phyloP scores from a whole-genome alignment of 2,329 filamentous ascomycete species.

The Ceratocystis harringtonii region DNA sequence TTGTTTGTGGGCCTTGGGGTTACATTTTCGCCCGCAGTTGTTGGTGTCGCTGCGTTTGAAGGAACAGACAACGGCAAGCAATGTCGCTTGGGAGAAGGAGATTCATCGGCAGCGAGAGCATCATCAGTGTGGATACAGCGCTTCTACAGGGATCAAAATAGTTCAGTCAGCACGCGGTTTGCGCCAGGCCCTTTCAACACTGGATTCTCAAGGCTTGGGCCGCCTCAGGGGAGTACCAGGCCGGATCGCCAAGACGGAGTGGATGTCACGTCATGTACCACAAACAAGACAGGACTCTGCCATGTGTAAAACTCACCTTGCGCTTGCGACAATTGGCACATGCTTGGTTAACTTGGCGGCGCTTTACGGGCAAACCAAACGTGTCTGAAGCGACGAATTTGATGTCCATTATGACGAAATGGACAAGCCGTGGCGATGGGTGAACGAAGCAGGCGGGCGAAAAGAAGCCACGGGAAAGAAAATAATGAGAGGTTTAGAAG shows the following conservation, averaged over 20 bases:
- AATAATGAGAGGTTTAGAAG: neutral
- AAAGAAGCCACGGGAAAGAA: neutral
- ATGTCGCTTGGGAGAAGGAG: conserved; percentile 8
- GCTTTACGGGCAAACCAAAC: conserved; percentile 40
- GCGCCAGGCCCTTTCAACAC: neutral
- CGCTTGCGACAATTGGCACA: conserved; percentile 40
- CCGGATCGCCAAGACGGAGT: neutral
- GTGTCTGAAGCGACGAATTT: conserved; percentile 16
- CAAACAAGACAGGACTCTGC: neutral
- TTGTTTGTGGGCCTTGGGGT: neutral
- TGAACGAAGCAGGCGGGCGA: neutral
- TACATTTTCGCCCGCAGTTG: neutral
- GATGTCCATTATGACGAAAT: neutral
- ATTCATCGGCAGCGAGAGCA: conserved; percentile 3
- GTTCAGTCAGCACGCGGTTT: neutral
- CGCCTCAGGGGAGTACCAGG: neutral
- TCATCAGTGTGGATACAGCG: conserved; percentile 28
- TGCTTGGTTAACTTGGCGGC: conserved; percentile 44
- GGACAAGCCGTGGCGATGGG: neutral
- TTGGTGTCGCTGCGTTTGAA: neutral
- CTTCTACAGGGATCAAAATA: conserved; percentile 23
- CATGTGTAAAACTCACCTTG: conserved; percentile 28
- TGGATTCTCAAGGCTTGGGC: neutral
- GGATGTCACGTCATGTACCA: neutral
- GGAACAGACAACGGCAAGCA: conserved; percentile 9